Base-by-base conservation (phyloP, 441 rosid species). In the Raphanus hybrid region DNA sequence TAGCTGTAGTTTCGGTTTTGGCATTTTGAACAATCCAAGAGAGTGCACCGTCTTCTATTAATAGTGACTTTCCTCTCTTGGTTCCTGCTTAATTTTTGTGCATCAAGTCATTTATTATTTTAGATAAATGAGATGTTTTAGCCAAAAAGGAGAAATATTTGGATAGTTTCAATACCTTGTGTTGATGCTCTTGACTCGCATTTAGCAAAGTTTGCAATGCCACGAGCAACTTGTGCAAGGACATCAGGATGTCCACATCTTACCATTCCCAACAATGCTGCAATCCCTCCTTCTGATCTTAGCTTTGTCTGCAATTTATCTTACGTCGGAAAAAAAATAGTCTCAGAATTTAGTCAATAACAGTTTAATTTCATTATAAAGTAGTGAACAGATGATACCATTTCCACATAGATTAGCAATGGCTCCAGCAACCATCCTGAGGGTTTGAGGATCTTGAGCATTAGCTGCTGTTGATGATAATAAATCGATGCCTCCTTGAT, bases 211-310 rank as follows among this genome's bases (percentile, higher is more conserved):
- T 97, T 97, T 26, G 99, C 98, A 54, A 97, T 89, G 41, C 99
- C 99, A 10, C 99, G 97, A 81, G 98, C 99, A 84, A 97, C 93
- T 88, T 97, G 99, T 20, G 99, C 97, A 78, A 97, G 97, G 72
- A 97, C 99, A 57, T 94, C 99, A 8, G 92, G 90, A 82, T 97
- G 97, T 79, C 87, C 86, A 74, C 94, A 90, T 82, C 89, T 87
- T 16, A 94, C 99, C 97, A 97, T 94, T 75, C 97, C 98, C 67
- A 94, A 85, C 82, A 97, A 85, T 57, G 98, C 98, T 86, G 94
- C 94, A 69, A 94, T 89, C 73, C 99, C 99, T 12, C 99, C 99
- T 82, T 97, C 99, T 39, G 86, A 88, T 83, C 97, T 87, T 75
- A 94, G 86, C 80, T 90, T 90, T 54, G 74, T 78, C 84, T 94